Evolutionary conservation across 2,329 filamentous ascomycete species (phyloP).

Genomic region (Diaporthe citriasiana): DNA sequence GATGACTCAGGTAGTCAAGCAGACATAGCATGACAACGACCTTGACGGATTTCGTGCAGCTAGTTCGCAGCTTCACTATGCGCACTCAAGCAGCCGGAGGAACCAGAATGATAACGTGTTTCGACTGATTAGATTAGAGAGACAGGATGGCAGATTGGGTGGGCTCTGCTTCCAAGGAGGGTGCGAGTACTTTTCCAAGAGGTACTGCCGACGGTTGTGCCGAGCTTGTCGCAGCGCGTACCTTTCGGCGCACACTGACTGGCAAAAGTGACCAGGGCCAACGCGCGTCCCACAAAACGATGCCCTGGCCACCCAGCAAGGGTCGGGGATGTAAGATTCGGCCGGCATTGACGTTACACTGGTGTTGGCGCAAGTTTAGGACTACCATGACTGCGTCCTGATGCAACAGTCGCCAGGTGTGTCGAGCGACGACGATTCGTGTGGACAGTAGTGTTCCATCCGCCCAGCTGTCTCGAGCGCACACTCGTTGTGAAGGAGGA

Average conservation of each 20-base stretch:
- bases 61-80: slow-evolving; percentile 34
- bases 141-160: slow-evolving; percentile 38
- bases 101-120: slow-evolving; percentile 33
- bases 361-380: slow-evolving; percentile 36
- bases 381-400: slow-evolving; percentile 26
- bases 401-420: slow-evolving; percentile 33
- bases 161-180: slow-evolving; percentile 19
- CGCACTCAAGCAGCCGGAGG: slow-evolving; percentile 11
- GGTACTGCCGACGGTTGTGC: slow-evolving; percentile 44
- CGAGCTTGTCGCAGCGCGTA: slow-evolving; percentile 39
- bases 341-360: slow-evolving; percentile 37
- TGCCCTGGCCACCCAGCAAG: slow-evolving; percentile 36
- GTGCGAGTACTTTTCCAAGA: slow-evolving; percentile 34
- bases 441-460: slow-evolving; percentile 37
- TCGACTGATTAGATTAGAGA: slow-evolving; percentile 36
- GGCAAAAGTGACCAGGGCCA: slow-evolving; percentile 27
- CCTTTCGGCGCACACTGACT: slow-evolving; percentile 1
- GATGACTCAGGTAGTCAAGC: slow-evolving; percentile 30
- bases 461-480: slow-evolving; percentile 27
- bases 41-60: slow-evolving; percentile 28
- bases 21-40: slow-evolving; percentile 24
- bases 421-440: slow-evolving; percentile 39
- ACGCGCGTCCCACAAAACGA: slow-evolving; percentile 40
- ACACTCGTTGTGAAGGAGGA: background rate
- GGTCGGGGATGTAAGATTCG: slow-evolving; percentile 28